Percentiles rank a stretch among this genome's conserved stretches.
Conservation (phyloP, 2,329 filamentous ascomycete species). For the Emmonsia crescens region DNA sequence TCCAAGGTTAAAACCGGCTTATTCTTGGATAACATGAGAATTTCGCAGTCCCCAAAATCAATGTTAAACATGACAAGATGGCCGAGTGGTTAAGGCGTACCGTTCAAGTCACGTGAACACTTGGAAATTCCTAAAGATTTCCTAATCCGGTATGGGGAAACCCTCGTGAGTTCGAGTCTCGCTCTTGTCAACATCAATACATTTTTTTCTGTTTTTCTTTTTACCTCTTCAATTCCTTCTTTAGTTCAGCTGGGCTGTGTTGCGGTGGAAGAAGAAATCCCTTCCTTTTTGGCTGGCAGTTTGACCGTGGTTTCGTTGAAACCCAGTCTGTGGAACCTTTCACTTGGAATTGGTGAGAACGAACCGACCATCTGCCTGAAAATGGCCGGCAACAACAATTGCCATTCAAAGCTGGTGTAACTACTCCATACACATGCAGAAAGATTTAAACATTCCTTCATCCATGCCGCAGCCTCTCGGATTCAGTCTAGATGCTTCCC, state of each 20-base stretch:
- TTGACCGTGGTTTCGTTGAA: too few species aligned
- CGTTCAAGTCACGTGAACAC: slow-evolving; percentile 6
- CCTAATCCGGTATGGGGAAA: slow-evolving; percentile 5
- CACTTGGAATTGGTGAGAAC: too few species aligned
- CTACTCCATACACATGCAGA: not conserved
- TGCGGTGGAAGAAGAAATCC: not conserved
- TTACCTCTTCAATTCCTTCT: not conserved
- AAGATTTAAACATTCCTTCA: not conserved
- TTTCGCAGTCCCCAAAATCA: not conserved
- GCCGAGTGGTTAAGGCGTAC: slow-evolving; percentile 6
- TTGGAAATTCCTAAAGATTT: not conserved
- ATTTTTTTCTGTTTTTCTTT: not conserved
- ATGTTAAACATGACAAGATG: not conserved
- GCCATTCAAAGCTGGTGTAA: too few species aligned
- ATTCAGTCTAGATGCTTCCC: not conserved
- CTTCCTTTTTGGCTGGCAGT: not conserved
- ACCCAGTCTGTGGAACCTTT: too few species aligned
- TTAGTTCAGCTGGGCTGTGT: too few species aligned
- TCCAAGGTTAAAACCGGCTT: too few species aligned
- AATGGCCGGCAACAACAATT: not conserved
- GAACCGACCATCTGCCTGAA: not conserved
- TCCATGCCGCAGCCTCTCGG: not conserved
- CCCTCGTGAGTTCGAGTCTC: slow-evolving; percentile 6
- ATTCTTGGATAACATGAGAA: not conserved
- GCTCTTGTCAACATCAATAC: not conserved